Conservation (phyloP, 768 basidiomycete species). For the Mycena olivaceomarginata region DNA sequence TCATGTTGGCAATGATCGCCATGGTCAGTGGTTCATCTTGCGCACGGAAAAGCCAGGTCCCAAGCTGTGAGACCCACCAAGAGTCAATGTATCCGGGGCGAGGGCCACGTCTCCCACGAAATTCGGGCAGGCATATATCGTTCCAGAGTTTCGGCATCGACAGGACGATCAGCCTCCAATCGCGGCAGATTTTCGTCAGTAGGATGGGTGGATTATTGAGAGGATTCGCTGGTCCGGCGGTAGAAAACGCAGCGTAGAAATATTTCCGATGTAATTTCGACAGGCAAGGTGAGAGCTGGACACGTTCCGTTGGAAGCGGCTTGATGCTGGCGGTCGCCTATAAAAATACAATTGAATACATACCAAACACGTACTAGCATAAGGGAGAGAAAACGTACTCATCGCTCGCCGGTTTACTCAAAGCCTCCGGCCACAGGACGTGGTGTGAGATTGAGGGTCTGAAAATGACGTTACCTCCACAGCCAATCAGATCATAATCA, state of each 20-base stretch:
- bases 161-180: slow-evolving; percentile 30
- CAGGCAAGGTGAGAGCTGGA: slow-evolving; percentile 25
- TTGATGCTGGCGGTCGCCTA: background rate
- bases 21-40: slow-evolving; percentile 25
- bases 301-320: background rate
- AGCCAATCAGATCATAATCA: too few species aligned
- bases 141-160: slow-evolving; percentile 22
- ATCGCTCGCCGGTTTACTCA: too few species aligned
- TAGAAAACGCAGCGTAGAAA: slow-evolving; percentile 18
- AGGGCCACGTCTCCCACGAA: background rate
- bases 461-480: too few species aligned
- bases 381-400: too few species aligned
- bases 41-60: slow-evolving; percentile 25
- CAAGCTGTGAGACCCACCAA: slow-evolving; percentile 27
- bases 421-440: too few species aligned
- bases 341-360: background rate
- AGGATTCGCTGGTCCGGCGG: background rate
- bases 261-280: slow-evolving; percentile 37
- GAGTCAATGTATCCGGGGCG: slow-evolving; percentile 19
- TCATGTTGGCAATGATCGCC: slow-evolving; percentile 9
- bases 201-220: slow-evolving; percentile 2
- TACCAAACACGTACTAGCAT: too few species aligned
- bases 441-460: too few species aligned
- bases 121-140: slow-evolving; percentile 14
- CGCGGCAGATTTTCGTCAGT: slow-evolving; percentile 20